These are phyloP conservation scores for Eutypella sp. DNA, from an alignment of 2,329 filamentous ascomycete genomes.

Conservation along the genomic window DNA sequence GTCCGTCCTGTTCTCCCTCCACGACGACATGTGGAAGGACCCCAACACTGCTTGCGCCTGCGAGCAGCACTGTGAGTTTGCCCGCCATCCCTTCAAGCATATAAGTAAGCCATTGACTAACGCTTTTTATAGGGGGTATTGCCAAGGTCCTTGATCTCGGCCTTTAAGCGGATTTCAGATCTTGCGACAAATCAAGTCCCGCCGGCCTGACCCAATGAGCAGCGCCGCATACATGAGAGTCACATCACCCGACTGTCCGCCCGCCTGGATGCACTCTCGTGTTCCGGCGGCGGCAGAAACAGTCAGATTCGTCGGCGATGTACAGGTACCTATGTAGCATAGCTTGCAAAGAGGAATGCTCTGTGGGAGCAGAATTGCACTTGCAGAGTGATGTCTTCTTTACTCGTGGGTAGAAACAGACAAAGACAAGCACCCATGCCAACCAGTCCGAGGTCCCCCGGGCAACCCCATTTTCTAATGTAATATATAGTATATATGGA, in stretches of 20 bases:
- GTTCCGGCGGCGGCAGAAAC: too few relatives aligned
- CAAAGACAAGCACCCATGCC: too few relatives aligned
- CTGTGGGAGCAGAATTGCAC: neutral
- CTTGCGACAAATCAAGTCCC: too few relatives aligned
- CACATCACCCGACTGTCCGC: neutral
- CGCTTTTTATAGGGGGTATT: slow-evolving; percentile 1
- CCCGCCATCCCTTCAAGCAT: slow-evolving; percentile 37
- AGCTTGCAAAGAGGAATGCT: neutral
- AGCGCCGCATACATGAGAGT: neutral
- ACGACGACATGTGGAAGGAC: slow-evolving; percentile 78
- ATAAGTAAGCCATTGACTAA: neutral
- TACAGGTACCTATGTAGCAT: neutral
- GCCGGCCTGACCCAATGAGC: neutral
- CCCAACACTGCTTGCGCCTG: slow-evolving; percentile 58
- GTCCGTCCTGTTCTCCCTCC: slow-evolving; percentile 76
- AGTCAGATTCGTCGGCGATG: neutral
- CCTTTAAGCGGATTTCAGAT: slow-evolving; percentile 10
- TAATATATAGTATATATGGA: slow-evolving; percentile 1
- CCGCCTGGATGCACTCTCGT: neutral
- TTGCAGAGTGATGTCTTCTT: neutral
- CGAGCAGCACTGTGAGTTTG: slow-evolving; percentile 63
- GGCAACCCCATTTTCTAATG: neutral
- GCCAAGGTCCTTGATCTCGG: slow-evolving; percentile 1
- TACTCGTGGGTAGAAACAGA: too few relatives aligned
- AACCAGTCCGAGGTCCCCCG: neutral